Base-by-base conservation (phyloP, 371 early-diverging fungal species). In the Apophysomyces ossiformis region DNA sequence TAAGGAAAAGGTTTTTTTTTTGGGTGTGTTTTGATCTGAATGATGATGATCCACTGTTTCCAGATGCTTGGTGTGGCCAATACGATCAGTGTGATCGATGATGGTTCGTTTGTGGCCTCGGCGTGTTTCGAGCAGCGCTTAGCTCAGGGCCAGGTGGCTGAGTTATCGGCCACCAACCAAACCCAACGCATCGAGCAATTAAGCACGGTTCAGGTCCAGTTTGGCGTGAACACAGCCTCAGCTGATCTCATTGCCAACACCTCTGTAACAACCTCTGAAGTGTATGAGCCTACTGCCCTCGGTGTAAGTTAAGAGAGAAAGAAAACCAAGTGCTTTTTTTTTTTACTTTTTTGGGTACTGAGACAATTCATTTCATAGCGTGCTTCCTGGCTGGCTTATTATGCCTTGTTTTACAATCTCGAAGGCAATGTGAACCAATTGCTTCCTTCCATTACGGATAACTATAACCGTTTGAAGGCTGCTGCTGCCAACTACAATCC, bases 331-430 rank as follows among this genome's bases (percentile, higher is more conserved):
- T 16, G 16, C 5, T 5, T 18, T n/a, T n/a, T 6, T 45, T 12
- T 6, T 12, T n/a, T n/a, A n/a, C n/a, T n/a, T n/a, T n/a, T n/a
- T n/a, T 18, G 18, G 16, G 16, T 0, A 50, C 54, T 50, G 9
- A 50, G 11, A 8, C 18, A 11, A 1, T 16, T 45, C 21, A 21
- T 16, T 5, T 21, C 67, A 62, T 80, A 88, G 75, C 91, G 92
- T 69, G 80, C 87, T 63, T 89, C 91, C 68, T 93, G 93, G 93
- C 64, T 93, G 61, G 87, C 89, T 74, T 93, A 88, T 75, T 92
- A 89, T 78, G 86, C 87, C 35, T 78, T 85, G 18, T 93, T 91
- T 74, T 91, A 88, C 74, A 90, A 91, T 68, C 72, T 85, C 57
- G 93, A 92, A 66, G 74, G 71, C 32, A 57, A 69, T n/a, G 90